Evolutionary conservation across 2,329 filamentous ascomycete species (phyloP).

Genomic region (Chaetomium olivaceum): DNA sequence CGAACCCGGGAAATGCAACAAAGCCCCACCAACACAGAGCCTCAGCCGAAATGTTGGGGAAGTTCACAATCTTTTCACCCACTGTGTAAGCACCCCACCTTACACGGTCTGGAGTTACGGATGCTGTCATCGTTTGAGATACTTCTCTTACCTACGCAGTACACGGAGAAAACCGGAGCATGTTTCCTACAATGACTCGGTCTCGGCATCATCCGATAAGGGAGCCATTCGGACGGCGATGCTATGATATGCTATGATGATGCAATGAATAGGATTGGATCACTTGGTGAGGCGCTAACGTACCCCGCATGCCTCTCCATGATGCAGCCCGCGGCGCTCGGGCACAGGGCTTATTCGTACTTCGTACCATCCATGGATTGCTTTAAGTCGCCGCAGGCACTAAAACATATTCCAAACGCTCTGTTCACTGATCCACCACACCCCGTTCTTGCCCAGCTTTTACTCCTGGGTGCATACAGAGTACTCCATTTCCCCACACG

Average conservation of each 20-base stretch:
- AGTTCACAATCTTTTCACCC: not conserved
- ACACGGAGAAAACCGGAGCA: not conserved
- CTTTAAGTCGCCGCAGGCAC: slow-evolving; percentile 38
- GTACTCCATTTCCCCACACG: not conserved
- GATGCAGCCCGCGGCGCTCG: slow-evolving; percentile 16
- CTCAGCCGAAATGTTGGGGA: not conserved
- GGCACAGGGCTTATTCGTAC: slow-evolving; percentile 12
- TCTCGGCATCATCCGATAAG: not conserved
- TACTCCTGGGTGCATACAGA: not conserved
- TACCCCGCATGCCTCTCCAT: not conserved
- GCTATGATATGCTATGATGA: not conserved
- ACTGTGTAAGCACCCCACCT: no score
- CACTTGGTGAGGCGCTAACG: not conserved
- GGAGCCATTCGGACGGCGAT: not conserved
- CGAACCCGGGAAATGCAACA: not conserved
- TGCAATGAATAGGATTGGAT: not conserved
- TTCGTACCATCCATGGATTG: slow-evolving; percentile 19
- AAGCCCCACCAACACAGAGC: not conserved
- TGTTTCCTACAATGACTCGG: not conserved
- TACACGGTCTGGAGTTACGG: no score
- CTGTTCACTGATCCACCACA: slow-evolving; percentile 22
- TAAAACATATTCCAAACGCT: slow-evolving; percentile 41
- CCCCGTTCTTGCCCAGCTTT: slow-evolving; percentile 27
- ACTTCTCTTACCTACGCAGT: not conserved
- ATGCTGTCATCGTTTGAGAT: no score